A percentile compares a stretch with the other conserved stretches of the same genome.
phyloP scores from a whole-genome alignment of 345 rosid species.

The Turnera subulata region DNA sequence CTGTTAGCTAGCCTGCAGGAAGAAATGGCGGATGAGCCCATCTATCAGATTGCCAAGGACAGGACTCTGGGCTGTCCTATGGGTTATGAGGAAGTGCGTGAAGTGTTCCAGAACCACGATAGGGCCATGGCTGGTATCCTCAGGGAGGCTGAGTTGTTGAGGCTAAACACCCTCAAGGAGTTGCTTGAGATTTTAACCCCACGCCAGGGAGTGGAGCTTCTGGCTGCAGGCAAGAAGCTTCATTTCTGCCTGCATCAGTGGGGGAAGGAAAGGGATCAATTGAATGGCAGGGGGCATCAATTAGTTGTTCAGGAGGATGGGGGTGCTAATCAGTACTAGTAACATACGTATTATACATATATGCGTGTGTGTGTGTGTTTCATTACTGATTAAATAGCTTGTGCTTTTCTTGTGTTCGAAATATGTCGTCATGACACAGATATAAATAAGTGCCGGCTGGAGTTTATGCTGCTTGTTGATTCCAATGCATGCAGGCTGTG shows the following conservation, averaged over 20 bases:
- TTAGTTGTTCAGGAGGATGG: no score
- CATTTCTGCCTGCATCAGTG: constrained; percentile 37
- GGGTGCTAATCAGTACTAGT: no score
- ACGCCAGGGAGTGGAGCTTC: constrained; percentile 40
- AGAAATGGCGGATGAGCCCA: constrained; percentile 39
- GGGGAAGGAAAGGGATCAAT: constrained; percentile 41
- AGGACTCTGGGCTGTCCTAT: not conserved
- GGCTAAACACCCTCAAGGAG: constrained; percentile 33
- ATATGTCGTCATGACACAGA: no score
- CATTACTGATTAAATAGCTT: no score
- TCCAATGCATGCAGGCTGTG: no score
- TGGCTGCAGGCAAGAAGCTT: constrained; percentile 34
- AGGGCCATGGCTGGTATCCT: constrained; percentile 24
- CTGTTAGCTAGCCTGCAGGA: constrained; percentile 40
- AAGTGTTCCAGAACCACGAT: constrained; percentile 27
- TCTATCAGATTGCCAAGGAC: constrained; percentile 16
- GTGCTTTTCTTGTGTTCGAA: no score
- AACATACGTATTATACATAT: no score
- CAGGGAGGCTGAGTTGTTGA: constrained; percentile 31
- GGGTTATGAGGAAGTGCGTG: constrained; percentile 11
- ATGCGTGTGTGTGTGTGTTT: no score
- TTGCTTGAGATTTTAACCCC: constrained; percentile 28
- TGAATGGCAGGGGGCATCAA: no score
- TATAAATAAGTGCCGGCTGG: no score
- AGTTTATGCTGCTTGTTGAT: no score